Base-by-base conservation (phyloP, 495 filamentous ascomycete species). In the Xylaria intraflava region DNA sequence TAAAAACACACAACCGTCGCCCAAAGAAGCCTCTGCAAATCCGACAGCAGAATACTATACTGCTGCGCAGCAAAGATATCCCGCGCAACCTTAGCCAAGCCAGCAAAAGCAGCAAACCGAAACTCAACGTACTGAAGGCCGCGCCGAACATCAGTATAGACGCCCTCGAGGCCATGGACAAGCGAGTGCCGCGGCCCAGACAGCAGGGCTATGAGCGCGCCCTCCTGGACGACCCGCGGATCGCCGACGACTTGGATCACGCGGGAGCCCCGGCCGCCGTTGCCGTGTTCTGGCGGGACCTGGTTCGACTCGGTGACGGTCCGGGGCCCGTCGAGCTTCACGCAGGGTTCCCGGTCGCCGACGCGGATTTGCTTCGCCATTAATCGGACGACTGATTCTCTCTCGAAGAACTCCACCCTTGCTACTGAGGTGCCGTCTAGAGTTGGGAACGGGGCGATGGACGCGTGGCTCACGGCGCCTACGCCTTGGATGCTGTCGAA, bases 401-500 rank as follows among this genome's bases (percentile, higher is more conserved):
- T 22, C 23, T 56, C 38, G 36, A 49, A 49, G 27, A 56, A 56
- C n/a, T 56, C 53, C 0, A 56, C 53, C 16, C 40, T 47, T 5
- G 51, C 51, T 2, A 33, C 42, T 3, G 43, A 41, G 8, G 53
- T 43, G 4, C 12, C 7, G 11, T 42, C 22, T 1, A 16, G 5
- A 6, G 27, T 20, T 11, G 24, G 22, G 0, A 44, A 44, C 5
- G 38, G 35, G 27, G 24, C 20, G 20, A 56, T 49, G 17, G 33
- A 10, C 2, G 38, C 27, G n/a, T 56, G 36, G 29, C 46, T 49
- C 4, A 56, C 23, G 2, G 45, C 30, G 14, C 53, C 53, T 0
- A 56, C 27, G 6, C 39, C 19, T 2, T 46, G 45, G 27, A 56
- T 56, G 53, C 53, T 50, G 17, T 49, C 30, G 39, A 56, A 56